phyloP scores from a whole-genome alignment of 257 asterid genomes.

The Nicotiana tabacum region DNA sequence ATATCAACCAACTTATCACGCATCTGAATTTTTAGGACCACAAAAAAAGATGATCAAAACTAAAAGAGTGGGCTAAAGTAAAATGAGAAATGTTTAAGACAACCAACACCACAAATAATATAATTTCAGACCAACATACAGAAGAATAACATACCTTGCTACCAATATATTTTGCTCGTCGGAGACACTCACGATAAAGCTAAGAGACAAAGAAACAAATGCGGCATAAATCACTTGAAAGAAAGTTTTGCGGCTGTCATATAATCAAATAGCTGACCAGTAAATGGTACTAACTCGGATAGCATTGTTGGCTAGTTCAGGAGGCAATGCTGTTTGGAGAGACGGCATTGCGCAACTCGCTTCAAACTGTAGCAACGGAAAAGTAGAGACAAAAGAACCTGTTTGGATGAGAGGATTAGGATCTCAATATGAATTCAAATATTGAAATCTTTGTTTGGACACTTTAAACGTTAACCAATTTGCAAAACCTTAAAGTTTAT shows the following conservation, averaged over 20 bases:
- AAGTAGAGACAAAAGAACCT: not conserved
- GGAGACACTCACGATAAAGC: conserved; percentile 90
- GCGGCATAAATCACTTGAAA: not conserved
- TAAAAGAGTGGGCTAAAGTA: not conserved
- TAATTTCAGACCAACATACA: not conserved
- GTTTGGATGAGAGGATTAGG: not conserved
- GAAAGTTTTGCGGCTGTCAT: not conserved
- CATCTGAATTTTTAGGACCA: not conserved
- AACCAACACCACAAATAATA: not conserved
- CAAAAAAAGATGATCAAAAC: not conserved
- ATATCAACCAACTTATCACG: not conserved
- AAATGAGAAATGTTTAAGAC: not conserved
- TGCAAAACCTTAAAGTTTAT: not conserved
- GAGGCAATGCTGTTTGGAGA: conserved; percentile 85
- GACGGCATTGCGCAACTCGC: conserved; percentile 53
- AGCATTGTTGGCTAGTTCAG: conserved; percentile 88
- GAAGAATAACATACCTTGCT: conserved; percentile 48
- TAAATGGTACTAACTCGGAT: conserved; percentile 49
- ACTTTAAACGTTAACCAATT: not conserved
- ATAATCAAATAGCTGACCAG: not conserved
- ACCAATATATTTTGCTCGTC: conserved; percentile 89
- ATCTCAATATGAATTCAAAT: not conserved
- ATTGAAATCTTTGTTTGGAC: not conserved
- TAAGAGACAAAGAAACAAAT: conserved; percentile 26
- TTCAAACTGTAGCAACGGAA: not conserved